Evolutionary conservation across 371 early-diverging fungal genomes (phyloP), one percentile per base, ranked within the genome.

Genomic region (Catenaria anguillulae): DNA sequence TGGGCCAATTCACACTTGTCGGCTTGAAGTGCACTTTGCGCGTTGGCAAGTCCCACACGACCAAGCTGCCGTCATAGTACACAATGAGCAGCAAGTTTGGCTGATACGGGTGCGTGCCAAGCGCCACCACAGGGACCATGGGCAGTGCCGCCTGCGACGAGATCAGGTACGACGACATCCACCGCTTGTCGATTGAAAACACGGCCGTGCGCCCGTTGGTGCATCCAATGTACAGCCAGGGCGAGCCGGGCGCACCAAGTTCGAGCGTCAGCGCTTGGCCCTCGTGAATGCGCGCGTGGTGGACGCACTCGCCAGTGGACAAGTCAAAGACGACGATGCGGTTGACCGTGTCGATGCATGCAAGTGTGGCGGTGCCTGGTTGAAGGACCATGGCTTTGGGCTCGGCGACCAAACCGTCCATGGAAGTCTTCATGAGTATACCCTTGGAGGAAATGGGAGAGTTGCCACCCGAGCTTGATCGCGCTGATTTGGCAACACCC

Each of bases 101-200:
- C 12, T 8, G 10, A 19, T 29, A 19, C 52, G 52, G 52, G 52
- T 50, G 52, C 2, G 31, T 31, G 29, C 12, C 29, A 6, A 50
- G 26, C 15, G 52, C 52, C 3, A 50, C 52, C 2, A 50, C 52
- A 17, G 52, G 29, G 52, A 10, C 29, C 52, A 50, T 50, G 31
- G 52, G 31, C 52, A 50, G 31, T 17, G 29, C 15, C 2, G 52
- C 52, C 15, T 29, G 52, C 15, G 29, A 29, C 52, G 10, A 13
- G 52, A 50, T 50, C 52, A 50, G 31, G 52, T 50, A 50, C 33
- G 52, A 12, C 29, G 52, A 50, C 29, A 29, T 50, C 52, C 52
- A 50, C 15, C 29, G 29, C 52, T 26, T 50, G 29, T 29, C 52
- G 26, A 50, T 4, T 13, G 26, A 29, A 0, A 50, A 26, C 21